phyloP scores from a whole-genome alignment of 345 rosid species.

The Eucalyptus brandiana region DNA sequence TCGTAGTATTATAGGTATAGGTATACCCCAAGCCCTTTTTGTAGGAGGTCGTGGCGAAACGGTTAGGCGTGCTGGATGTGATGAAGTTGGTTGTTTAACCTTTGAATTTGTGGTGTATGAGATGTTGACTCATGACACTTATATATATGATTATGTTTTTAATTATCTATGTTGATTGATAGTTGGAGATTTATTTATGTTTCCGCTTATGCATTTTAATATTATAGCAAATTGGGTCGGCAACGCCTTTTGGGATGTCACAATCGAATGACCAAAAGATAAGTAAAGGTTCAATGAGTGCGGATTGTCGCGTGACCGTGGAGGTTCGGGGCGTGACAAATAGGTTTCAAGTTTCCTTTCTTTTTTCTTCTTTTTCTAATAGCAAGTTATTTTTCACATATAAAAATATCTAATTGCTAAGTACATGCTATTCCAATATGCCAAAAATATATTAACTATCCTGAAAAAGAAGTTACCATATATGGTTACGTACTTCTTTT shows the following conservation, averaged over 20 bases:
- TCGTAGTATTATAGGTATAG: no score
- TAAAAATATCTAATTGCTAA: background rate
- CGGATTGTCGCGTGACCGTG: accelerated
- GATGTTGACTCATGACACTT: no score
- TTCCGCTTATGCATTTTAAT: no score
- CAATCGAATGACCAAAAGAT: no score
- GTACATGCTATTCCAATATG: background rate
- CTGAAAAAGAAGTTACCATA: background rate
- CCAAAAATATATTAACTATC: background rate
- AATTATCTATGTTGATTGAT: accelerated
- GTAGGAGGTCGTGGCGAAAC: no score
- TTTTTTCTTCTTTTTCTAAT: background rate
- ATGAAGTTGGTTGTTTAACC: no score
- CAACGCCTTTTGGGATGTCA: accelerated
- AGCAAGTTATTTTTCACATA: background rate
- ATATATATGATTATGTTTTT: no score
- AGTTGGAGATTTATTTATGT: no score
- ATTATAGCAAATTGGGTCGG: accelerated
- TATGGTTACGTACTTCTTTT: background rate
- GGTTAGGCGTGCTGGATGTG: no score
- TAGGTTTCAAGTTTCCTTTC: background rate
- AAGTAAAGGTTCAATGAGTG: no score
- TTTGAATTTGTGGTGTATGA: no score
- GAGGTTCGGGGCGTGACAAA: background rate
- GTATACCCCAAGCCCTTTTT: no score